Evolutionary conservation across 78 protist species (phyloP).

Genomic region (Dictyostelium citrinum): DNA sequence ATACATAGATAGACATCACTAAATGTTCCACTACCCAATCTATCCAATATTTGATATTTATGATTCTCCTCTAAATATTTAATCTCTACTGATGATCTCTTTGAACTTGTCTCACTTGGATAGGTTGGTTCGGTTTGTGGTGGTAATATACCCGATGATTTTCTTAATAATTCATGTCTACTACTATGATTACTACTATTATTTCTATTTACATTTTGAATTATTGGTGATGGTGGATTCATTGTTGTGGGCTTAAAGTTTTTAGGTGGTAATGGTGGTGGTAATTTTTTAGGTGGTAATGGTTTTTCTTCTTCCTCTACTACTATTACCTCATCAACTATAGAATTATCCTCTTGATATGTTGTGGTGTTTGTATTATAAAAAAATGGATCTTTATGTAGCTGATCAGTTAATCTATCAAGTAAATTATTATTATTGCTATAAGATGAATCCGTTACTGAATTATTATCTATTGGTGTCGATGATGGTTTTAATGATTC

Average conservation of each 20-base stretch:
- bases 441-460: not conserved
- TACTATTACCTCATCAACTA: not conserved
- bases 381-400: conserved; percentile 1
- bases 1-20: conserved; percentile 63
- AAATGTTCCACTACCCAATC: conserved; percentile 81
- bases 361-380: not conserved
- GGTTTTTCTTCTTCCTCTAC: not conserved
- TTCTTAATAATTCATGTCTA: not conserved
- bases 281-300: not conserved
- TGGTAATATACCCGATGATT: not conserved
- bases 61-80: conserved; percentile 28
- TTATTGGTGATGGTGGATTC: conserved; percentile 55
- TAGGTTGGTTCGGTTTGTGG: conserved; percentile 28
- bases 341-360: not conserved
- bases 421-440: not conserved
- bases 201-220: not conserved
- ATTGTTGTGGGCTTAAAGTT: conserved; percentile 5
- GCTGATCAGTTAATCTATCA: conserved; percentile 1
- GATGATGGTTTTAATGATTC: not conserved
- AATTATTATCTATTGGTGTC: conserved; percentile 34
- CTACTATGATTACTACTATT: not conserved
- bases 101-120: conserved; percentile 16
- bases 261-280: conserved; percentile 71
- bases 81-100: conserved; percentile 47
- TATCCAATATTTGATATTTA: conserved; percentile 20